Percentiles rank a stretch among this genome's conserved stretches.
phyloP scores from a whole-genome alignment of 2,329 filamentous ascomycete genomes.

The Colletotrichum kahawae region DNA sequence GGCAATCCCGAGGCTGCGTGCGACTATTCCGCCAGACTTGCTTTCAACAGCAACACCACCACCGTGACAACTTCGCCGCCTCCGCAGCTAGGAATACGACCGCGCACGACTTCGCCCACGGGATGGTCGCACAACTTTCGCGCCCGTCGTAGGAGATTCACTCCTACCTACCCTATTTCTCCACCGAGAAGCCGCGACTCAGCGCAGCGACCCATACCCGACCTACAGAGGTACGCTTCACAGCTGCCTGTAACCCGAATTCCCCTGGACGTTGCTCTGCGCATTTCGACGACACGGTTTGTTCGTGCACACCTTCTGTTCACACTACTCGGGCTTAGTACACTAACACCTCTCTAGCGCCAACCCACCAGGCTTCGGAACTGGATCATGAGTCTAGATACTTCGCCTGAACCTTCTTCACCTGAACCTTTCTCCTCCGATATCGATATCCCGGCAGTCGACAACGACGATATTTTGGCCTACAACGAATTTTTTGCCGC shows the following conservation, averaged over 20 bases:
- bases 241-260: background rate
- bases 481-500: background rate
- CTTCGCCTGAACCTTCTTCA: constrained; percentile 11
- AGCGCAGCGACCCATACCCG: background rate
- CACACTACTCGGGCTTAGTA: background rate
- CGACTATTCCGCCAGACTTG: background rate
- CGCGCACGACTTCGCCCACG: background rate
- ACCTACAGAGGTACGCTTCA: background rate
- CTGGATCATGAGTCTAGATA: constrained; percentile 15
- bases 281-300: constrained; percentile 1
- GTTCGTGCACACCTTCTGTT: background rate
- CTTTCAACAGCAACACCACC: background rate
- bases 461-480: background rate
- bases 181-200: background rate
- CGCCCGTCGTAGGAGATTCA: constrained; percentile 8
- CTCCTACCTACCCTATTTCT: background rate
- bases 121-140: constrained; percentile 9
- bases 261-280: background rate
- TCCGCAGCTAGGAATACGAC: background rate
- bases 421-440: background rate
- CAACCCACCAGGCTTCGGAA: constrained; percentile 5
- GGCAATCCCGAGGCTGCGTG: background rate
- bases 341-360: constrained; percentile 1
- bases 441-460: background rate
- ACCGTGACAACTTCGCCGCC: background rate